phyloP scores from a whole-genome alignment of 768 basidiomycete species.

The Podaxis sp. region DNA sequence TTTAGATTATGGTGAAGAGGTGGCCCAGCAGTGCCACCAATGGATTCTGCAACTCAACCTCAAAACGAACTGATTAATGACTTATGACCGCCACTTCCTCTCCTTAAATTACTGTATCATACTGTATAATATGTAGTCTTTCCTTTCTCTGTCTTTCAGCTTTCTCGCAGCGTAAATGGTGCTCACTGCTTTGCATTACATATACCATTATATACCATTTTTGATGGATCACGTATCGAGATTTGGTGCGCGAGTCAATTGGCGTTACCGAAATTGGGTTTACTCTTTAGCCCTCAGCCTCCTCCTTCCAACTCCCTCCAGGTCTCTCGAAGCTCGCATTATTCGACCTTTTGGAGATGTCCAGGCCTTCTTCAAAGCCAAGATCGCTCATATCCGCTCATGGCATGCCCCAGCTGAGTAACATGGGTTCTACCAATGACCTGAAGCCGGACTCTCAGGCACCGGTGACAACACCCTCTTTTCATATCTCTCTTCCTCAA shows the following conservation, averaged over 20 bases:
- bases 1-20: constrained; percentile 46
- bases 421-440: not conserved
- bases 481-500: constrained; percentile 30
- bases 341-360: not conserved
- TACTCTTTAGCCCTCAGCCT: not conserved
- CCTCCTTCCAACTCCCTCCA: not conserved
- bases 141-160: not conserved
- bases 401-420: not conserved
- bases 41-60: constrained; percentile 31
- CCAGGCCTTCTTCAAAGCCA: not conserved
- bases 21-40: constrained; percentile 43
- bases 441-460: not conserved
- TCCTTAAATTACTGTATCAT: not conserved
- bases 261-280: not conserved
- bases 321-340: not conserved
- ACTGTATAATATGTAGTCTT: not conserved
- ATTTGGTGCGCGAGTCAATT: not conserved
- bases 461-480: constrained; percentile 18
- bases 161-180: not conserved
- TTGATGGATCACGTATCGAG: not conserved
- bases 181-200: not conserved
- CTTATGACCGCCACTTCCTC: not conserved
- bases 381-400: not conserved
- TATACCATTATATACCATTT: not conserved
- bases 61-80: not conserved